Base-by-base conservation (phyloP, 768 basidiomycete species). In the Macrolepiota dolichaula region DNA sequence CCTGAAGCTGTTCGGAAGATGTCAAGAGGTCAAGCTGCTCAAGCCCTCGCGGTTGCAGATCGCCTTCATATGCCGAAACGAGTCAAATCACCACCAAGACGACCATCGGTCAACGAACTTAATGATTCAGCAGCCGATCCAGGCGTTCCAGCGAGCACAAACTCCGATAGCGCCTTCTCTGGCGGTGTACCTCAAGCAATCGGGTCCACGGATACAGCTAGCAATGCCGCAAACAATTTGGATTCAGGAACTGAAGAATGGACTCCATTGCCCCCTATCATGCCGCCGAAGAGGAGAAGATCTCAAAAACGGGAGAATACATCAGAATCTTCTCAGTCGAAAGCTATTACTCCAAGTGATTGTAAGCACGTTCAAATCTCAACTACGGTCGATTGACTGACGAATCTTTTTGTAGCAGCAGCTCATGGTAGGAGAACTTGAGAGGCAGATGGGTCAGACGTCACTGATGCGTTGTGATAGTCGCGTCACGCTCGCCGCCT, bases 1-100 rank as follows among this genome's bases (percentile, higher is more conserved):
- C 87, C 90, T 1, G 85, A 89, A 19, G 74, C 69, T 1, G 72
- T 77, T 37, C 74, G 70, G 52, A 73, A 68, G 15, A 72, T 81
- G 57, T 66, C 75, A n/a, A 73, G 63, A 36, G 77, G 72, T 36
- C 77, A 79, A 62, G 75, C 72, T 15, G 75, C 70, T 12, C 74
- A 78, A 51, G 79, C 80, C 4, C 73, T 73, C 40, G 75, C 67
- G 61, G 73, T 83, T 35, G 83, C 82, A 1, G 79, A 81, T 12
- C 75, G 78, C 22, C 65, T 84, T 52, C 78, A 82, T 63, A 72
- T 82, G 12, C 77, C 77, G 11, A 73, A 72, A 60, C 70, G 66
- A 17, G 71, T 76, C 11, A 71, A 65, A 38, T 72, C 74, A 11
- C 71, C 73, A 1, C 69, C 73, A 32, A 53, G 42, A 32, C 24